Conservation (phyloP, 305 asterid genomes). For the Ilex paraguariensis region DNA sequence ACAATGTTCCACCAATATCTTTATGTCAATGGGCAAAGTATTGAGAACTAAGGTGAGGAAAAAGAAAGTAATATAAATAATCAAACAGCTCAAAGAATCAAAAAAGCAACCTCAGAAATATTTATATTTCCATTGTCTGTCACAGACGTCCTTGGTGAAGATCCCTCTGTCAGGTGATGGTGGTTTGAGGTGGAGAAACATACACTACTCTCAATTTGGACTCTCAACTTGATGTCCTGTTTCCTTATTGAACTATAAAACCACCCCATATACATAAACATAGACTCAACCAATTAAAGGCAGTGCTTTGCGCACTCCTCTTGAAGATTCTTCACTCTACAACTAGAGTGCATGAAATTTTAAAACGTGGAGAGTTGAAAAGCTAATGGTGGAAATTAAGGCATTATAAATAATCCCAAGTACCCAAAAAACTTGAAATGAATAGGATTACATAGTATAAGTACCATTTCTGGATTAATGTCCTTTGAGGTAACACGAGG, state of each 20-base stretch:
- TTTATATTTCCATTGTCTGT: conserved; percentile 29
- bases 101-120: conserved; percentile 33
- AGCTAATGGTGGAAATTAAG: too few relatives aligned
- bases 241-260: not conserved
- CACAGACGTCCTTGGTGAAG: not conserved
- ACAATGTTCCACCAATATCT: not conserved
- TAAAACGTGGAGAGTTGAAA: too few relatives aligned
- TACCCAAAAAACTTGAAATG: too few relatives aligned
- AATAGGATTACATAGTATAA: not conserved
- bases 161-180: conserved; percentile 3
- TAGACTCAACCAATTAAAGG: too few relatives aligned
- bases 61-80: conserved; percentile 1
- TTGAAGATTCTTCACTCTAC: too few relatives aligned
- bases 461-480: conserved; percentile 29
- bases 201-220: conserved; percentile 11
- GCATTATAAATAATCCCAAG: too few relatives aligned
- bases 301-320: too few relatives aligned
- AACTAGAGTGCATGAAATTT: too few relatives aligned
- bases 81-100: not conserved
- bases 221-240: conserved; percentile 5
- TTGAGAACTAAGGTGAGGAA: not conserved
- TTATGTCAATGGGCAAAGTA: not conserved
- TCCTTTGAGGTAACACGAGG: conserved; percentile 26
- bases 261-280: too few relatives aligned
- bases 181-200: not conserved